Evolutionary conservation across 371 early-diverging fungal genomes (phyloP).

Genomic region (Saksenaea vasiformis): DNA sequence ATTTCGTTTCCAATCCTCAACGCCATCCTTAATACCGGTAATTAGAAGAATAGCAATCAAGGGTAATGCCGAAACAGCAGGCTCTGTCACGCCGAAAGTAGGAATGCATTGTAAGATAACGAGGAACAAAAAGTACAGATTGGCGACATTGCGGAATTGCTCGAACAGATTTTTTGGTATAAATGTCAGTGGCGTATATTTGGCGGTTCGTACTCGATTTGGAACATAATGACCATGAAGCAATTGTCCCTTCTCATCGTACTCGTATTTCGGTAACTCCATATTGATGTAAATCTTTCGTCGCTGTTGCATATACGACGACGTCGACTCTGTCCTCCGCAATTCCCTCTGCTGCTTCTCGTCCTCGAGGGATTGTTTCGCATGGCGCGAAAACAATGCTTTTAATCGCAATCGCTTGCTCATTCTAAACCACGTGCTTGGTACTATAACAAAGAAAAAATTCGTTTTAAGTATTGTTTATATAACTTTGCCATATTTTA

Average conservation of each 20-base stretch:
- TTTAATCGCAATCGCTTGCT: slow-evolving; percentile 14
- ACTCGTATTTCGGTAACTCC: slow-evolving; percentile 31
- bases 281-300: slow-evolving; percentile 50
- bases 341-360: slow-evolving; percentile 19
- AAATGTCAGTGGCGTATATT: slow-evolving; percentile 86
- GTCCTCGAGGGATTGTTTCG: slow-evolving; percentile 17
- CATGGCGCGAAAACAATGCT: slow-evolving; percentile 14
- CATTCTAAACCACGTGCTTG: background rate
- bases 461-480: background rate
- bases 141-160: slow-evolving; percentile 87
- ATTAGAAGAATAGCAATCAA: slow-evolving; percentile 77
- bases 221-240: slow-evolving; percentile 32
- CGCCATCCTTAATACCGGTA: slow-evolving; percentile 87
- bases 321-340: slow-evolving; percentile 36
- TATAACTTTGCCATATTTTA: background rate
- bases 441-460: background rate
- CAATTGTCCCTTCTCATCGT: slow-evolving; percentile 28
- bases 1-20: slow-evolving; percentile 83
- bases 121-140: slow-evolving; percentile 92
- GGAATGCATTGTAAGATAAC: slow-evolving; percentile 75
- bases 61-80: slow-evolving; percentile 83
- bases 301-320: slow-evolving; percentile 44
- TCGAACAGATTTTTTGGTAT: slow-evolving; percentile 86
- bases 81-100: slow-evolving; percentile 76
- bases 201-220: slow-evolving; percentile 80